These are phyloP conservation scores for Carpinus viminea DNA, from an alignment of 306 rosid species.

Conservation along the genomic window DNA sequence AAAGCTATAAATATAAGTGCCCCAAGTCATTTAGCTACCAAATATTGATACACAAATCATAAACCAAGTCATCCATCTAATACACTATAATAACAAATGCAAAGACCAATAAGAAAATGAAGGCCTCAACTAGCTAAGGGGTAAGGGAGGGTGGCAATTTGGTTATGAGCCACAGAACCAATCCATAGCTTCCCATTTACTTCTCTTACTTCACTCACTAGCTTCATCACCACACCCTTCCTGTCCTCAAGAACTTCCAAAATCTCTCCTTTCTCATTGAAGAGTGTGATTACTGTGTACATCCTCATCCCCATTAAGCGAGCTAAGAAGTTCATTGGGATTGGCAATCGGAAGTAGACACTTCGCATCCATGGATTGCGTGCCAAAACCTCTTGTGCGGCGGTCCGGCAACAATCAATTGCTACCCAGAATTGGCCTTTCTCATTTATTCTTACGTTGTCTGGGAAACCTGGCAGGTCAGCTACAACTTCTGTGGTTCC, in stretches of 20 bases:
- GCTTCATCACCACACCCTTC: conserved; percentile 69
- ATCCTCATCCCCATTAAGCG: conserved; percentile 79
- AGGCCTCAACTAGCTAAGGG: conserved; percentile 31
- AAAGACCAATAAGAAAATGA: conserved; percentile 4
- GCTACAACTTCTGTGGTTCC: conserved; percentile 58
- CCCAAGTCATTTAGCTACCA: not conserved
- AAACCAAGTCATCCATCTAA: not conserved
- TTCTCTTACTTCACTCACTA: conserved; percentile 88
- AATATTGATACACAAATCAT: not conserved
- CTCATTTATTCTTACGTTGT: conserved; percentile 78
- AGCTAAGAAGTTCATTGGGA: conserved; percentile 64
- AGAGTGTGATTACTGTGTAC: conserved; percentile 70
- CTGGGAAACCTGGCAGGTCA: conserved; percentile 84
- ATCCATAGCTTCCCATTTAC: conserved; percentile 81
- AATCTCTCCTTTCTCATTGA: conserved; percentile 63
- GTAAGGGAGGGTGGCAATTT: conserved; percentile 78
- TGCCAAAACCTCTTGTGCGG: conserved; percentile 63
- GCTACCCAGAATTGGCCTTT: conserved; percentile 88
- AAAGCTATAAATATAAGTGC: not conserved
- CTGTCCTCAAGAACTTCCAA: conserved; percentile 81
- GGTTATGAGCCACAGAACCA: conserved; percentile 95
- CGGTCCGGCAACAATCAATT: conserved; percentile 87
- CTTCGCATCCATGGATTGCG: conserved; percentile 80
- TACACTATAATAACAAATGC: conserved; percentile 7
- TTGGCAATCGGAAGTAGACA: conserved; percentile 72